Evolutionary conservation across 2,329 filamentous ascomycete species (phyloP), one percentile per base, ranked within the genome.

Genomic region (Pseudocercospora musae): DNA sequence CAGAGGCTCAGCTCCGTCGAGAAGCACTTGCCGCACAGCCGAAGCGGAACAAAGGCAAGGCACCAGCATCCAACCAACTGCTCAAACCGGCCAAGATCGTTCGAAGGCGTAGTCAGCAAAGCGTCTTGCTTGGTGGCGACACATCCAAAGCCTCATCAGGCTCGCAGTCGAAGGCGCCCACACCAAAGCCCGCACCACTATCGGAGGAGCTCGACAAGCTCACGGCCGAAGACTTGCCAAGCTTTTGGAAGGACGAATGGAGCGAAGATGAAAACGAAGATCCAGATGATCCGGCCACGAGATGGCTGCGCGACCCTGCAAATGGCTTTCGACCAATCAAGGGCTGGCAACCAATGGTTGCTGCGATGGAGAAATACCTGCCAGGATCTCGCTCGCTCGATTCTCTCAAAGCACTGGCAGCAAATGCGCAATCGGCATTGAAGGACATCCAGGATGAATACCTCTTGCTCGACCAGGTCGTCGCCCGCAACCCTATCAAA

Each of bases 401-500:
- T n/a, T 80, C 81, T 62, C 78, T 87, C 0, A 85, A 85, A 64
- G 75, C 77, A 2, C 74, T 85, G n/a, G 82, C 85, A 1, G 77
- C 79, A 27, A 85, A 86, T 68, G 81, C 81, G 0, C 80, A 81
- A 31, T 73, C 74, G 37, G 82, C 82, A 11, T 75, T 88, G 63
- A 79, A 80, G 67, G 72, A 78, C 44, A 83, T 85, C 76, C 85
- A 88, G 70, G 81, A 86, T 60, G 85, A 88, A 72, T 87, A 84
- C 67, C 73, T 86, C 23, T 76, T 76, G 58, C 76, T 87, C n/a
- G 83, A 85, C 60, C 80, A 76, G 33, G 73, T 82, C 67, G 84
- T 83, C 52, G 78, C 80, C 13, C 77, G 79, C 15, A 50, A 69
- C 33, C 67, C 67, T 3, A 66, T 67, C 50, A 81, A 85, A 70